Evolutionary conservation across 192 early-diverging fungal species (phyloP), one percentile per base, ranked within the genome.

Genomic region (Lunasporangiospora selenospora): DNA sequence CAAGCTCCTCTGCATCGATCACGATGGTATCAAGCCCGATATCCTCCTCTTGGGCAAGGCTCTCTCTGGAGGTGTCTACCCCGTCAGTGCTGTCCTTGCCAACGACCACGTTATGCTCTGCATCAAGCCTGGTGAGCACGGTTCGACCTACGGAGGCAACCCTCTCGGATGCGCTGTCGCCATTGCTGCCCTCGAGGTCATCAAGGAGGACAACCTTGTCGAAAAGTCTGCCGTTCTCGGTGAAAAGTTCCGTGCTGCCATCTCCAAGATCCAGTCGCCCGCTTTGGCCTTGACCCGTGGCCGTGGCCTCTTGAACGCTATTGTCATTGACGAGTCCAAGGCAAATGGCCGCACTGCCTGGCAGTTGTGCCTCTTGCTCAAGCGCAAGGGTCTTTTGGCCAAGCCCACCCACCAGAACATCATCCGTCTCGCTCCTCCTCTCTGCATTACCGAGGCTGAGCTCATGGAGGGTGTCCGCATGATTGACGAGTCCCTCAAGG

Each of bases 321-420:
- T 99, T 60, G 92, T 96, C 38, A 95, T 99, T 80, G 93, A 95
- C 81, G 89, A 93, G 52, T 66, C 77, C 59, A 87, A 88, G 58
- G 81, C 82, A n/a, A 77, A 82, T 34, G 85, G 83, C 45, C 94
- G 94, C 76, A 88, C 89, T n/a, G 97, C 95, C n/a, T 98, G 95
- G 95, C 90, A 98, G 73, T 77, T 99, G 43, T 99, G 97, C 65
- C 78, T 99, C 54, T 79, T 96, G 58, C 83, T 99, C 53, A 95
- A 95, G 78, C 86, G 90, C 61, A 89, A 92, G 67, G 95, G 95
- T 33, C 78, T 99, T 37, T 85, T 99, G 44, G 97, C 97, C 38
- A 99, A 99, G 81, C 97, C 97, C 21, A 99, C 97, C 21, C 97
- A 99, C 81, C 85, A 90, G 57, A 97, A 97, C 84, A 97, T 99